Base-by-base conservation (phyloP, 2,329 filamentous ascomycete genomes). In the Rutstroemia sydowiana region DNA sequence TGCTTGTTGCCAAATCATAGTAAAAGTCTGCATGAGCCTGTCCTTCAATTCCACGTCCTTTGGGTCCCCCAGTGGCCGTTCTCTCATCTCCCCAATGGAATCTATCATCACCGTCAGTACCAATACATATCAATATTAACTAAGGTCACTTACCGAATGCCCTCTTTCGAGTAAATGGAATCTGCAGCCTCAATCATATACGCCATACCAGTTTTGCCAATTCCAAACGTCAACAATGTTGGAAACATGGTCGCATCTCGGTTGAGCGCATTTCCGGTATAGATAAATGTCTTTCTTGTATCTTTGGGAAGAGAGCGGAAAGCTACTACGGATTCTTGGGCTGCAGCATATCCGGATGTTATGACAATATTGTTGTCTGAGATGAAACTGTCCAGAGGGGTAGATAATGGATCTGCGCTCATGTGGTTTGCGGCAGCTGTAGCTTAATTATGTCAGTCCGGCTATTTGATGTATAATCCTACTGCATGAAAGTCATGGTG, bases 61-160 rank as follows among this genome's bases (percentile, higher is more conserved):
- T 58, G 0, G 65, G 61, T 1, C 59, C 47, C 0, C 75, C 75
- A 45, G 74, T 68, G 0, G 63, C 52, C 10, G 69, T 70, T 10
- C 75, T 66, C 58, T 79, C 72, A 46, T 79, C 75, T 3, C 65
- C 71, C 50, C 73, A 79, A 56, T 77, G 77, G 57, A 78, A 79
- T 37, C 75, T 58, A 40, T 32, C 21, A 18, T 39, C n/a, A 14
- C 8, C 44, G 32, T 51, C n/a, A 41, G 26, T 20, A 10, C 13
- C 11, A 42, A 10, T 5, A 20, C 14, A 43, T 34, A 20, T 30
- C 21, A 40, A 14, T 20, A 13, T 26, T 4, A 42, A 28, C 18
- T 8, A 11, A 34, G 14, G 28, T 14, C 6, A 63, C 45, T 56
- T 64, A 69, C 68, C 69, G 58, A 56, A 68, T 39, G 18, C 70